phyloP scores from a whole-genome alignment of 768 basidiomycete species.

The Amylocystis lapponica region DNA sequence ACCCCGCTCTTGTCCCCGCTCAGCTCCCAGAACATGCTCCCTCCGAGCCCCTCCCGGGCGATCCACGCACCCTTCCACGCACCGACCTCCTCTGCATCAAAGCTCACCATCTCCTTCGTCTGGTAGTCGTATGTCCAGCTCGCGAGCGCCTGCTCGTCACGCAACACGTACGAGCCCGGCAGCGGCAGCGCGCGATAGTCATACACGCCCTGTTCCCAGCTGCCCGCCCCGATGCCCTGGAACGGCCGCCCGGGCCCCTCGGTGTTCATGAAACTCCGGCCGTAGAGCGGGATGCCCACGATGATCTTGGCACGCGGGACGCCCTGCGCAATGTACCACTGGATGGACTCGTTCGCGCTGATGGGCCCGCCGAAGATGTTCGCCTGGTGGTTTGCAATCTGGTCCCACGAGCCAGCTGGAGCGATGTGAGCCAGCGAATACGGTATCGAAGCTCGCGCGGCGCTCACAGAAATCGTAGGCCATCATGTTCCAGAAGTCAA shows the following conservation, averaged over 20 bases:
- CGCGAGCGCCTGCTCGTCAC: conserved; percentile 63
- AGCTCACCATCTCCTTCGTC: conserved; percentile 78
- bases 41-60: conserved; percentile 66
- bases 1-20: conserved; percentile 74
- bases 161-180: conserved; percentile 57
- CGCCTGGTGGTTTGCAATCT: conserved; percentile 75
- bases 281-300: conserved; percentile 90
- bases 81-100: conserved; percentile 66
- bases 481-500: conserved; percentile 99
- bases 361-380: conserved; percentile 68
- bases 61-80: conserved; percentile 80
- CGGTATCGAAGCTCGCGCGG: not conserved
- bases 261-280: conserved; percentile 84
- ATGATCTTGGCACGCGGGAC: conserved; percentile 78
- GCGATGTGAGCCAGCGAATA: not conserved
- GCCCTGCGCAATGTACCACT: conserved; percentile 67
- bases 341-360: conserved; percentile 56
- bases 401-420: conserved; percentile 74
- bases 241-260: conserved; percentile 76
- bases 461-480: conserved; percentile 76
- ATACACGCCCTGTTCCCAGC: conserved; percentile 88
- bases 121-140: conserved; percentile 80
- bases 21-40: conserved; percentile 94
- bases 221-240: conserved; percentile 78
- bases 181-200: conserved; percentile 90